phyloP scores from a whole-genome alignment of 495 filamentous ascomycete species.

The Aspergillus bertholletiae region DNA sequence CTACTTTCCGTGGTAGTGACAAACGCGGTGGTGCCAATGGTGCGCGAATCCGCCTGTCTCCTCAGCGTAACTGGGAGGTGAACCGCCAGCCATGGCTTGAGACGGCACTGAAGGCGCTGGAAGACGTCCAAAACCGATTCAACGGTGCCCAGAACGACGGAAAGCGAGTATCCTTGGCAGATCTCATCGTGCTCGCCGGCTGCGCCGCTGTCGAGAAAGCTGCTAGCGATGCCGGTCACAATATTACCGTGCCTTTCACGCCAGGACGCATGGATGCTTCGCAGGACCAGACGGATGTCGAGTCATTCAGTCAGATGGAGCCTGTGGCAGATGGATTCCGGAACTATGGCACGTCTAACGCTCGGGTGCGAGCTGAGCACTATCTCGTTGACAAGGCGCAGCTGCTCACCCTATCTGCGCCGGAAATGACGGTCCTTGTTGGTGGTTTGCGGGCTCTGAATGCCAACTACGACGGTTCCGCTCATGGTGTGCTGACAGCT shows the following conservation, averaged over 20 bases:
- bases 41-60: constrained; percentile 66
- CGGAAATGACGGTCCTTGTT: constrained; percentile 63
- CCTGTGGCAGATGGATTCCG: constrained; percentile 67
- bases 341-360: constrained; percentile 61
- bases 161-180: constrained; percentile 70
- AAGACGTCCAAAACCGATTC: constrained; percentile 59
- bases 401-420: constrained; percentile 62
- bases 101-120: constrained; percentile 55
- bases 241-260: constrained; percentile 40
- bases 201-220: constrained; percentile 42
- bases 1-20: constrained; percentile 69
- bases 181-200: constrained; percentile 66
- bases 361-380: constrained; percentile 58
- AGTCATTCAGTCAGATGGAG: constrained; percentile 60
- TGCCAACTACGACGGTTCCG: constrained; percentile 63
- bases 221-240: constrained; percentile 22
- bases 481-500: constrained; percentile 59
- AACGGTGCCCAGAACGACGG: constrained; percentile 42
- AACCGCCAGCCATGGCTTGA: constrained; percentile 61
- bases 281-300: constrained; percentile 60
- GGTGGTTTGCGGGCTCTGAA: constrained; percentile 64
- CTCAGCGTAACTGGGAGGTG: constrained; percentile 63
- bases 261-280: constrained; percentile 51
- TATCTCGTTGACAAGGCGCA: constrained; percentile 65
- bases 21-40: constrained; percentile 76